A percentile compares a stretch with the other conserved stretches of the same genome.
Evolutionary conservation across 305 asterid genomes (phyloP).

Genomic region (Solanum aculeatissimum): DNA sequence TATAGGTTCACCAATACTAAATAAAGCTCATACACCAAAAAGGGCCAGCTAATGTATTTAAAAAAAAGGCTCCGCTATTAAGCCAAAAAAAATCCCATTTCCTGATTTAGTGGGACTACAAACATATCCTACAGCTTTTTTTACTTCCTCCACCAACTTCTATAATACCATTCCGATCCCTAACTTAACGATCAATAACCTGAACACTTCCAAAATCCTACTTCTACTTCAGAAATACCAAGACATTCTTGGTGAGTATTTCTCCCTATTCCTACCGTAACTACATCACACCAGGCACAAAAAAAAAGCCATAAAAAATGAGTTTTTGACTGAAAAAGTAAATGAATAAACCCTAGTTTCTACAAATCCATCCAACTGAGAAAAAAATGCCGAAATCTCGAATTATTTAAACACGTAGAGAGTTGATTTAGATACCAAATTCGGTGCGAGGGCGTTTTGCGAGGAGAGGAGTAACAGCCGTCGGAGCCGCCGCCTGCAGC

Average conservation of each 20-base stretch:
- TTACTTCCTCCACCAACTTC: not conserved
- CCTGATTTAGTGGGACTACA: not conserved
- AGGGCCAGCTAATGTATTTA: not conserved
- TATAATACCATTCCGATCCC: not conserved
- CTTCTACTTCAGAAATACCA: not conserved
- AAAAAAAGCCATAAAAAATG: not conserved
- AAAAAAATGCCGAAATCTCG: not conserved
- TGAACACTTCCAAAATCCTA: too few species aligned
- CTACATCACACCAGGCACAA: not conserved
- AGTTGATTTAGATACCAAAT: not conserved
- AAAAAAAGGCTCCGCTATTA: not conserved
- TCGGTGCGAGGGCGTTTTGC: not conserved
- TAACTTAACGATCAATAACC: too few species aligned
- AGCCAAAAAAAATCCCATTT: not conserved
- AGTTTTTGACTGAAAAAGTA: not conserved
- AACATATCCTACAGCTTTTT: not conserved
- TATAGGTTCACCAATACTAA: not conserved
- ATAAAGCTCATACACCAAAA: not conserved
- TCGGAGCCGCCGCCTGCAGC: not conserved
- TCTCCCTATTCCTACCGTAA: conserved; percentile 1
- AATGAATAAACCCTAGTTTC: not conserved
- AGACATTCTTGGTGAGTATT: not conserved
- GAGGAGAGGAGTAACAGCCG: not conserved
- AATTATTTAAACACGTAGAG: not conserved
- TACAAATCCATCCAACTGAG: not conserved